Evolutionary conservation across 106 monocot species (phyloP).

Genomic region (Xerophyta viscosa): DNA sequence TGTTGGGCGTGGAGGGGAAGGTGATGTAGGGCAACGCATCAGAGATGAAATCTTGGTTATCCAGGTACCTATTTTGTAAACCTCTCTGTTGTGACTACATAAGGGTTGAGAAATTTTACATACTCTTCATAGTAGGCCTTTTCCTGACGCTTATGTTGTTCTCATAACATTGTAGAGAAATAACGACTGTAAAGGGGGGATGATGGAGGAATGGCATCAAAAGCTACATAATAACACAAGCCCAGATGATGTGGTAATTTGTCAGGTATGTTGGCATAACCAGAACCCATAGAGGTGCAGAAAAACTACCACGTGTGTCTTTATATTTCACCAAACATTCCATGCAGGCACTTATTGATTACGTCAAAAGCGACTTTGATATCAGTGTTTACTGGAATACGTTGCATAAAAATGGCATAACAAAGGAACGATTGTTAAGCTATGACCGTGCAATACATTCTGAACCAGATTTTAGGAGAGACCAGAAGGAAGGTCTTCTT

Average conservation of each 20-base stretch:
- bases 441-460: slow-evolving; percentile 96
- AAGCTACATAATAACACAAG: slow-evolving; percentile 98
- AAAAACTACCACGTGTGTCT: background rate
- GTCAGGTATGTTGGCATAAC: slow-evolving; percentile 50
- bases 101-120: no score
- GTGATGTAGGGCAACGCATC: slow-evolving; percentile 97
- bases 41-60: slow-evolving; percentile 97
- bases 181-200: slow-evolving; percentile 91
- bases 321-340: slow-evolving; percentile 5
- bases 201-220: slow-evolving; percentile 99
- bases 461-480: slow-evolving; percentile 72
- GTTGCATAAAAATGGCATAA: slow-evolving; percentile 69
- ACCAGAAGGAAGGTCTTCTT: slow-evolving; percentile 81
- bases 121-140: background rate
- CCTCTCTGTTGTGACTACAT: background rate
- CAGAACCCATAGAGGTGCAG: background rate
- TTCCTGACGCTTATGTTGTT: background rate
- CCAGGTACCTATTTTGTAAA: slow-evolving; percentile 32
- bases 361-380: slow-evolving; percentile 74
- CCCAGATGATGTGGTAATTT: slow-evolving; percentile 97
- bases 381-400: slow-evolving; percentile 82
- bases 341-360: slow-evolving; percentile 88
- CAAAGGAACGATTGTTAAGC: slow-evolving; percentile 83
- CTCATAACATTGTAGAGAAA: slow-evolving; percentile 45
- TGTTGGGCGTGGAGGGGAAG: slow-evolving; percentile 98